A percentile compares a stretch with the other conserved stretches of the same genome.
These are phyloP conservation scores for Exophiala bonariae DNA, from an alignment of 2,329 filamentous ascomycete genomes.

Conservation along the genomic window DNA sequence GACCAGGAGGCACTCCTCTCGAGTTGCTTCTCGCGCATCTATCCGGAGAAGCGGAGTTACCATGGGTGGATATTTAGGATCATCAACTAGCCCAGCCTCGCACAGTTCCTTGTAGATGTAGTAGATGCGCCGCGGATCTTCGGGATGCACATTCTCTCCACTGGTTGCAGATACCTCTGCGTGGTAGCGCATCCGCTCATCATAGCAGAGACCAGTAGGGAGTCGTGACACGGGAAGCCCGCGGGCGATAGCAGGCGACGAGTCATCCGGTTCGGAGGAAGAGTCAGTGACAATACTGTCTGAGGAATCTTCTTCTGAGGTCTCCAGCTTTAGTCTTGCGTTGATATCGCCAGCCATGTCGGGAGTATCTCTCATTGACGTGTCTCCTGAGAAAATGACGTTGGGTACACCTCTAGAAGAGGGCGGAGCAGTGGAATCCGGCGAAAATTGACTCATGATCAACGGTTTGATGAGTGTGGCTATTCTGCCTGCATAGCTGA, in stretches of 20 bases:
- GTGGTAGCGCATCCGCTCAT: slow-evolving; percentile 93
- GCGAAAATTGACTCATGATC: too few species aligned
- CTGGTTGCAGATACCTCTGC: slow-evolving; percentile 70
- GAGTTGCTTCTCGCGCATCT: slow-evolving; percentile 71
- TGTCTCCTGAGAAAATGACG: slow-evolving; percentile 5
- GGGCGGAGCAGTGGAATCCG: too few species aligned
- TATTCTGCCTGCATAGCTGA: too few species aligned
- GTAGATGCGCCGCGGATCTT: slow-evolving; percentile 89
- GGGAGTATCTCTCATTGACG: slow-evolving; percentile 22
- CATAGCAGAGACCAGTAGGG: slow-evolving; percentile 81
- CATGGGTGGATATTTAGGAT: slow-evolving; percentile 47
- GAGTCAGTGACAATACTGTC: slow-evolving; percentile 21
- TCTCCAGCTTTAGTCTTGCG: slow-evolving; percentile 20
- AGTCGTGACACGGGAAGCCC: slow-evolving; percentile 51
- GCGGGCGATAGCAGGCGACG: slow-evolving; percentile 34
- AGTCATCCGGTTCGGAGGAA: slow-evolving; percentile 33
- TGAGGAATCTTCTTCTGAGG: slow-evolving; percentile 20
- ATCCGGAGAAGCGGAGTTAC: slow-evolving; percentile 68
- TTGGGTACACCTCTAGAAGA: too few species aligned
- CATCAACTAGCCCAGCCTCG: slow-evolving; percentile 74
- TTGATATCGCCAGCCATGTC: slow-evolving; percentile 18
- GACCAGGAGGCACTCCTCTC: slow-evolving; percentile 76
- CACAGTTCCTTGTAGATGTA: slow-evolving; percentile 90
- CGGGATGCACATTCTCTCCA: slow-evolving; percentile 79
- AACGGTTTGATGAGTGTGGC: too few species aligned